These are phyloP conservation scores for Canna indica DNA, from an alignment of 176 grass and related monocot genomes.

Conservation along the genomic window DNA sequence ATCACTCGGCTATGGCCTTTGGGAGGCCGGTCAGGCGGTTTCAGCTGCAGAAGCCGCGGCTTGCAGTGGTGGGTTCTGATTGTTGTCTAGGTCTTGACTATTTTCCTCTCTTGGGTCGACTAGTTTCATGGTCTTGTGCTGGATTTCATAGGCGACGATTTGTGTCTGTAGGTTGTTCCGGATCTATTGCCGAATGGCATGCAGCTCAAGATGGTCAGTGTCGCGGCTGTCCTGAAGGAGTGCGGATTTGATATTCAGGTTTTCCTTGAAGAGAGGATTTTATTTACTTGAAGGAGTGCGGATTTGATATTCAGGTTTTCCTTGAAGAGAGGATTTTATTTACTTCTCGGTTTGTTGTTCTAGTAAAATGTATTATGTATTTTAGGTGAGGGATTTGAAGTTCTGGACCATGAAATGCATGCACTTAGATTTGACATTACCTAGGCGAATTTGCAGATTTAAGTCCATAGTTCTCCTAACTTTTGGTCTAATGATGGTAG, in stretches of 20 bases:
- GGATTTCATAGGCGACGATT: slow-evolving; percentile 7
- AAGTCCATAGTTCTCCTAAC: too few relatives aligned
- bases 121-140: not conserved
- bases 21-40: slow-evolving; percentile 36
- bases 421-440: too few relatives aligned
- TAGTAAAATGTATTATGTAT: not conserved
- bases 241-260: slow-evolving; percentile 95
- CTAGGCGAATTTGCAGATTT: too few relatives aligned
- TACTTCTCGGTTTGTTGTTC: not conserved
- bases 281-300: slow-evolving; percentile 9
- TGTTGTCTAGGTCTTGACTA: not conserved
- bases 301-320: slow-evolving; percentile 83
- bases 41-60: slow-evolving; percentile 51
- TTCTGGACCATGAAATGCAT: too few relatives aligned
- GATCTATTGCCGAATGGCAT: slow-evolving; percentile 61
- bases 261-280: slow-evolving; percentile 8
- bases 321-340: not conserved
- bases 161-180: slow-evolving; percentile 46
- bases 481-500: too few relatives aligned
- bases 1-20: slow-evolving; percentile 34
- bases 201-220: slow-evolving; percentile 85
- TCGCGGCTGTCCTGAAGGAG: slow-evolving; percentile 66
- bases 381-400: too few relatives aligned
- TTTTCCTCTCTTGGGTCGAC: not conserved
- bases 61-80: slow-evolving; percentile 57